Percentiles rank a stretch among this genome's conserved stretches.
These are phyloP conservation scores for Boletus insuetus DNA, from an alignment of 768 basidiomycete genomes.

Conservation along the genomic window DNA sequence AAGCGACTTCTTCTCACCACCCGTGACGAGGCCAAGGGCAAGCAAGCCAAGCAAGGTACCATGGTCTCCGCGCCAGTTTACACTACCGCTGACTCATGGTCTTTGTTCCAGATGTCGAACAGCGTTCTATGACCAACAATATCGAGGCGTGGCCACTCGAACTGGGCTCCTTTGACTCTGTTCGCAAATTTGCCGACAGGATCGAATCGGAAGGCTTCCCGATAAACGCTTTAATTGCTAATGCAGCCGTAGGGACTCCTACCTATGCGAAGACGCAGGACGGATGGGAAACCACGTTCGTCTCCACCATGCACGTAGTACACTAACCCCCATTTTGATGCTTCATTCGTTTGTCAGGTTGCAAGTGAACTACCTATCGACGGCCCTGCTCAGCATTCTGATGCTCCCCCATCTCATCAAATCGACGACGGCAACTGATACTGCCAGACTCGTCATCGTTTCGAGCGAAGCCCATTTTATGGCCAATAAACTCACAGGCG, in stretches of 20 bases:
- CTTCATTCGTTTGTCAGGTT: conserved; percentile 18
- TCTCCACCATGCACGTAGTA: not conserved
- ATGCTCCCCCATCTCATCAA: conserved; percentile 36
- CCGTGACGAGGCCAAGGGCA: conserved; percentile 22
- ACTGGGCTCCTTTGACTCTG: conserved; percentile 32
- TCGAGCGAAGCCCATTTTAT: conserved; percentile 29
- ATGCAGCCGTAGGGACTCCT: conserved; percentile 23
- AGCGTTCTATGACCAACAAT: conserved; percentile 1
- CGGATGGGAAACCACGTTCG: conserved; percentile 38
- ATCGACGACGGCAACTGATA: conserved; percentile 20
- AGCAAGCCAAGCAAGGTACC: conserved; percentile 18
- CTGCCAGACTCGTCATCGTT: conserved; percentile 31
- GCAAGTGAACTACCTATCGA: conserved; percentile 38
- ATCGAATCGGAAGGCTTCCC: conserved; percentile 26
- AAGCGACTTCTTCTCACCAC: conserved; percentile 25
- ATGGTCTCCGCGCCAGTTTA: not conserved
- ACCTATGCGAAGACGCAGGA: conserved; percentile 30
- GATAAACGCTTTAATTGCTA: conserved; percentile 32
- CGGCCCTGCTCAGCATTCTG: conserved; percentile 33
- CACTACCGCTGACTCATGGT: not conserved
- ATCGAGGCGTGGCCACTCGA: conserved; percentile 35
- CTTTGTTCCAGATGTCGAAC: conserved; percentile 17
- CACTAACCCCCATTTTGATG: not conserved
- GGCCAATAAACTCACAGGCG: conserved; percentile 7
- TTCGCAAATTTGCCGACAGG: conserved; percentile 30